These are phyloP conservation scores for Fusarium domesticum DNA, from an alignment of 2,329 filamentous ascomycete genomes.

Conservation along the genomic window DNA sequence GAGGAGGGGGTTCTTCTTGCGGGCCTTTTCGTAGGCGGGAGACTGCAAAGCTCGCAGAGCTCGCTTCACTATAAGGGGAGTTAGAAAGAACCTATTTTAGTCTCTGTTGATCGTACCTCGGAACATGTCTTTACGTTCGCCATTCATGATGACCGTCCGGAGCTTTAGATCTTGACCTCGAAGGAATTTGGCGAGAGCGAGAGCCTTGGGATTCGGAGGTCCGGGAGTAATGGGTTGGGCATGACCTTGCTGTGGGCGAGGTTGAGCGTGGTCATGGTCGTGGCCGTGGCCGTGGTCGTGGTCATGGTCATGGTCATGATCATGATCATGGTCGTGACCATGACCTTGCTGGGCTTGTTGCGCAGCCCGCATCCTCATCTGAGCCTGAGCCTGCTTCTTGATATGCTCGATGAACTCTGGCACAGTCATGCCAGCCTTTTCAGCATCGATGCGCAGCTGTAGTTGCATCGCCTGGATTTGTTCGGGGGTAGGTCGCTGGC, in stretches of 20 bases:
- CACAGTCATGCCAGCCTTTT: constrained; percentile 79
- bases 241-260: constrained; percentile 42
- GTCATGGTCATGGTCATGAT: constrained; percentile 27
- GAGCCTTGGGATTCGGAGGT: constrained; percentile 81
- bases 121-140: constrained; percentile 98
- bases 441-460: constrained; percentile 77
- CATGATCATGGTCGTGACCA: constrained; percentile 24
- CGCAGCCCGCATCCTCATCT: constrained; percentile 45
- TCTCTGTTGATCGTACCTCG: constrained; percentile 58
- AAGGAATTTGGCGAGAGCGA: constrained; percentile 87
- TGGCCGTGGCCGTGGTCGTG: constrained; percentile 25
- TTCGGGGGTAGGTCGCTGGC: constrained; percentile 67
- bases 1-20: constrained; percentile 83
- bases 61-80: constrained; percentile 71
- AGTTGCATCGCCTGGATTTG: constrained; percentile 83
- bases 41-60: constrained; percentile 88
- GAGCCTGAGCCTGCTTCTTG: constrained; percentile 54
- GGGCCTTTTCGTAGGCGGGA: constrained; percentile 83
- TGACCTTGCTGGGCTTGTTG: constrained; percentile 40
- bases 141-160: constrained; percentile 88
- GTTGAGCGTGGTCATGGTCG: constrained; percentile 23
- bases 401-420: constrained; percentile 77
- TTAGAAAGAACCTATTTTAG: constrained; percentile 1
- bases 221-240: constrained; percentile 69
- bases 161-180: constrained; percentile 80